These are phyloP conservation scores for Pleurotus sapidus DNA, from an alignment of 768 basidiomycete genomes.

Conservation along the genomic window DNA sequence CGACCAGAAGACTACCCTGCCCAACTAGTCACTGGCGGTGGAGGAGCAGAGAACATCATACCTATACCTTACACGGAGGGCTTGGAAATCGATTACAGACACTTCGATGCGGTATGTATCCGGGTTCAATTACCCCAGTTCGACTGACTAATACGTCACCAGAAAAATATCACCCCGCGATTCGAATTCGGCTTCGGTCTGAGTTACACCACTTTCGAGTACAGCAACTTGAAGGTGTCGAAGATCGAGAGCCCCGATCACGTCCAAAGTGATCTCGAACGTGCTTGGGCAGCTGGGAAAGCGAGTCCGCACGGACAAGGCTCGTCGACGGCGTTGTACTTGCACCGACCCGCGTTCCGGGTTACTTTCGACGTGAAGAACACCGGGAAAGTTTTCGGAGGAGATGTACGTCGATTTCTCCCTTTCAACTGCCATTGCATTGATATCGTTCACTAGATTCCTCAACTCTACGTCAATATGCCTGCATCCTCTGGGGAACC, in stretches of 20 bases:
- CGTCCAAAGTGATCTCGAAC: conserved; percentile 33
- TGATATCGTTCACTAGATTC: conserved; percentile 26
- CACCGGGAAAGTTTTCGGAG: conserved; percentile 57
- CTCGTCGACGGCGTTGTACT: conserved; percentile 62
- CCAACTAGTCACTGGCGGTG: conserved; percentile 35
- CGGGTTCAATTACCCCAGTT: conserved; percentile 8
- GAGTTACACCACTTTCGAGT: conserved; percentile 81
- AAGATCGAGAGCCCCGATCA: conserved; percentile 36
- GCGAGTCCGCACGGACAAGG: conserved; percentile 55
- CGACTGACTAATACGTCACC: background rate
- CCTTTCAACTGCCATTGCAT: background rate
- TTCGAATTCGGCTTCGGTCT: conserved; percentile 91
- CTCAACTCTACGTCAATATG: conserved; percentile 76
- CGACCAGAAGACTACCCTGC: conserved; percentile 54
- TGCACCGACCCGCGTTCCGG: conserved; percentile 61
- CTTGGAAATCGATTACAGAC: conserved; percentile 70
- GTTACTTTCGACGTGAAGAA: conserved; percentile 69
- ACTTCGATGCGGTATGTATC: conserved; percentile 61
- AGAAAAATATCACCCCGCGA: conserved; percentile 73
- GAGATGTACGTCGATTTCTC: conserved; percentile 45
- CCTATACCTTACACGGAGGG: conserved; percentile 59
- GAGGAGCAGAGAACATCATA: conserved; percentile 33
- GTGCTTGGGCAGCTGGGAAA: conserved; percentile 57
- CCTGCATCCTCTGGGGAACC: conserved; percentile 64
- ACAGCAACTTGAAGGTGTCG: conserved; percentile 52